Conservation (phyloP, 2,329 filamentous ascomycete species). For the Hymenoscyphus fructigenus region DNA sequence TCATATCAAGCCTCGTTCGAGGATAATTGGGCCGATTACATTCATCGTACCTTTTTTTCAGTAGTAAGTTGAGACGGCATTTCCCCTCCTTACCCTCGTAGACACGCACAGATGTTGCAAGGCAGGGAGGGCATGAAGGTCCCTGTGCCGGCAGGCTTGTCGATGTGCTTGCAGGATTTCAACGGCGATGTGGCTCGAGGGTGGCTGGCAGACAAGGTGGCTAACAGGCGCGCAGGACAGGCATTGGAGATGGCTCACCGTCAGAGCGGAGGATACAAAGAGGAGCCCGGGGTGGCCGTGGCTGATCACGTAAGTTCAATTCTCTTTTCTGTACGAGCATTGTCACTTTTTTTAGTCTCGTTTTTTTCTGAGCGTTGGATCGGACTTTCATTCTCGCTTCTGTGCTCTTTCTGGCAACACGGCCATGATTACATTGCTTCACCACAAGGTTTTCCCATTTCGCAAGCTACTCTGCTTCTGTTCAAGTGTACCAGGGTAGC, state of each 20-base stretch:
- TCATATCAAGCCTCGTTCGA: conserved; percentile 18
- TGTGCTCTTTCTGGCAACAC: conserved; percentile 21
- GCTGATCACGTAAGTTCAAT: conserved; percentile 45
- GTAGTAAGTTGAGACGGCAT: conserved; percentile 28
- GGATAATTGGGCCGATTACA: conserved; percentile 14
- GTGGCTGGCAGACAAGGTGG: conserved; percentile 19
- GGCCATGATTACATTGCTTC: conserved; percentile 21
- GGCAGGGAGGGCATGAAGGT: conserved; percentile 21
- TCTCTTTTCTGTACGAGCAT: conserved; percentile 14
- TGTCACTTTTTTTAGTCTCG: conserved; percentile 19
- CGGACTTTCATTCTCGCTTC: conserved; percentile 23
- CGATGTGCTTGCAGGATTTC: conserved; percentile 15
- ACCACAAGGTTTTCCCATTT: conserved; percentile 13
- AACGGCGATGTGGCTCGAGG: conserved; percentile 19
- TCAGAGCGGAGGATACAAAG: conserved; percentile 43
- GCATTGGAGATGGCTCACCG: conserved; percentile 34
- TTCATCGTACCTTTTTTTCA: conserved; percentile 13
- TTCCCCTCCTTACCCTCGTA: conserved; percentile 17
- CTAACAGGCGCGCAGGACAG: conserved; percentile 26
- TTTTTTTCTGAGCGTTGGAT: conserved; percentile 11
- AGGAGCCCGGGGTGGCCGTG: conserved; percentile 41
- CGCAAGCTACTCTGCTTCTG: conserved; percentile 30
- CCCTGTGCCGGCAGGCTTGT: conserved; percentile 21
- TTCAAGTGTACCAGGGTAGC: conserved; percentile 10
- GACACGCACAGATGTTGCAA: conserved; percentile 31